Percentiles rank a stretch among this genome's conserved stretches.
Evolutionary conservation across 345 rosid species (phyloP).

Genomic region (Salix exigua): DNA sequence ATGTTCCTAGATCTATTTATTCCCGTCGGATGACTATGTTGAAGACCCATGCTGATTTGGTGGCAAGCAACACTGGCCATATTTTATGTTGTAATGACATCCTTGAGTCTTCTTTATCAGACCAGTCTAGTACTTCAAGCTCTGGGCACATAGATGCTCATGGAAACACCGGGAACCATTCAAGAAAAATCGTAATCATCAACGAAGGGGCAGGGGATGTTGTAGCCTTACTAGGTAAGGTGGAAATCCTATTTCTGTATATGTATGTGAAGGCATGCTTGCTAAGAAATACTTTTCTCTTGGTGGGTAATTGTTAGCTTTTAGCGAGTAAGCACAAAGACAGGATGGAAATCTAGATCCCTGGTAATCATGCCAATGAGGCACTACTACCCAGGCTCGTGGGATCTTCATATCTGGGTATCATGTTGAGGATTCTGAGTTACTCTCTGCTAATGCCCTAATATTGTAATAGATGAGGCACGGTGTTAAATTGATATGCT

Average conservation of each 20-base stretch:
- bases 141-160: slow-evolving; percentile 18
- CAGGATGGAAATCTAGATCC: background rate
- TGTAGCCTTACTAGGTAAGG: slow-evolving; percentile 73
- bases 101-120: slow-evolving; percentile 30
- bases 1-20: slow-evolving; percentile 63
- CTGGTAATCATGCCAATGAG: background rate
- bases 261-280: background rate
- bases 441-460: background rate
- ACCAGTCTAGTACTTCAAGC: slow-evolving; percentile 18
- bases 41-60: slow-evolving; percentile 41
- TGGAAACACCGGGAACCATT: slow-evolving; percentile 8
- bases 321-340: background rate
- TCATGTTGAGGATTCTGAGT: background rate
- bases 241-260: background rate
- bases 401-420: background rate
- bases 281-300: background rate
- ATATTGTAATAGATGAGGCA: background rate
- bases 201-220: slow-evolving; percentile 90
- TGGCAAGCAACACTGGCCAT: slow-evolving; percentile 51
- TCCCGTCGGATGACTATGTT: slow-evolving; percentile 60
- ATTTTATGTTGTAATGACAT: slow-evolving; percentile 52
- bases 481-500: background rate
- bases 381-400: background rate
- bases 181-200: slow-evolving; percentile 56
- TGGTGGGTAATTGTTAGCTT: background rate